Conservation (phyloP, 2,329 filamentous ascomycete species). For the Thielaviopsis musarum region DNA sequence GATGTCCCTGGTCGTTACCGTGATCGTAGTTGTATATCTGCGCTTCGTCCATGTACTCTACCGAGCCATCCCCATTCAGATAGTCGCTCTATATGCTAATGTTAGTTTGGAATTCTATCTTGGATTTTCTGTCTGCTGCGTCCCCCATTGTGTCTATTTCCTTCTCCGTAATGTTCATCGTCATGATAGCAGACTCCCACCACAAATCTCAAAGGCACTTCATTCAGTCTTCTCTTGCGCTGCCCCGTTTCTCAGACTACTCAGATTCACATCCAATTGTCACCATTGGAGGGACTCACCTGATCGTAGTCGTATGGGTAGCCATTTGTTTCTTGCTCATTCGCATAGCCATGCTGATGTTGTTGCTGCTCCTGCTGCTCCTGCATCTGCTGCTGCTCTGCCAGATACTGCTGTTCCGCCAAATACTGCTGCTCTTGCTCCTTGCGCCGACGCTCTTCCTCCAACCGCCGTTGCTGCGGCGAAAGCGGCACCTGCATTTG, state of each 20-base stretch:
- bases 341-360: conserved; percentile 19
- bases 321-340: conserved; percentile 27
- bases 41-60: conserved; percentile 34
- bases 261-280: background rate
- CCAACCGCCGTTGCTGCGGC: conserved; percentile 50
- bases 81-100: conserved; percentile 23
- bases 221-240: background rate
- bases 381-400: conserved; percentile 28
- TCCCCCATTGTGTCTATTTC: no score
- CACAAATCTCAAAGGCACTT: no score
- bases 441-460: conserved; percentile 35
- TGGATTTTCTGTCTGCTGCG: background rate
- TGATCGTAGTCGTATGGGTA: conserved; percentile 38
- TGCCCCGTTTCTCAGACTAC: background rate
- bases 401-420: conserved; percentile 29
- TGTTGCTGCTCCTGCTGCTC: conserved; percentile 26
- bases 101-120: background rate
- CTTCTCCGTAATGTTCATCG: no score
- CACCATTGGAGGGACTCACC: conserved; percentile 22
- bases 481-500: conserved; percentile 82
- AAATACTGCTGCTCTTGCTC: conserved; percentile 33
- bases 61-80: conserved; percentile 23
- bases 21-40: conserved; percentile 34
- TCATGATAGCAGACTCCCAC: no score
- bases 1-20: conserved; percentile 1